Percentiles rank a stretch among this genome's conserved stretches.
Evolutionary conservation across 2,329 filamentous ascomycete species (phyloP).

Genomic region (Xylariaceae sp.): DNA sequence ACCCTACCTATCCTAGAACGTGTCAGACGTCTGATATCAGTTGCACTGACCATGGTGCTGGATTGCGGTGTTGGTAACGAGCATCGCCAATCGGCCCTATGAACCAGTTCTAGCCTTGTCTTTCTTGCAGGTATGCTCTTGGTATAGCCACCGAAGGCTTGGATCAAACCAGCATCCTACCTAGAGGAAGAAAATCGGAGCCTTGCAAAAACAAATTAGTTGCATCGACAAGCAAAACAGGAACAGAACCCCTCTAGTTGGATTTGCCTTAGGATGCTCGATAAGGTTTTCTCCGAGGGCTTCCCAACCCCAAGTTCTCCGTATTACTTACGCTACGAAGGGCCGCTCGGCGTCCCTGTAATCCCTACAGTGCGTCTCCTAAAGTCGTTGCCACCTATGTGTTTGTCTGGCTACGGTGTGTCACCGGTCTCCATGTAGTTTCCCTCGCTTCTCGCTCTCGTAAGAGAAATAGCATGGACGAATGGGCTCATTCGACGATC

Average conservation of each 20-base stretch:
- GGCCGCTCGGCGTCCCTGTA: neutral
- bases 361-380: neutral
- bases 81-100: constrained; percentile 4
- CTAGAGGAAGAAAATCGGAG: neutral
- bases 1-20: neutral
- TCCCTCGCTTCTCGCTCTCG: neutral
- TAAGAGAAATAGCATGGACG: neutral
- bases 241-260: neutral
- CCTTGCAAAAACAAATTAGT: neutral
- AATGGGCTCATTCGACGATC: neutral
- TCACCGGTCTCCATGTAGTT: neutral
- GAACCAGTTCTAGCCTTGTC: neutral
- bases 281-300: constrained; percentile 13
- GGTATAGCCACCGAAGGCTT: neutral
- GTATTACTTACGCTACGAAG: neutral
- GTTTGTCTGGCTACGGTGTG: neutral
- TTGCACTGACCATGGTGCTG: constrained; percentile 1
- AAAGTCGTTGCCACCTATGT: neutral
- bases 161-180: too few species aligned
- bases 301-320: neutral
- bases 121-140: neutral
- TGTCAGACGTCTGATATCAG: neutral
- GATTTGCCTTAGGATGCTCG: neutral
- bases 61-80: neutral
- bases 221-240: too few species aligned